Evolutionary conservation across 2,329 filamentous ascomycete genomes (phyloP), one percentile per base, ranked within the genome.

Genomic region (Aspergillus neoniger): DNA sequence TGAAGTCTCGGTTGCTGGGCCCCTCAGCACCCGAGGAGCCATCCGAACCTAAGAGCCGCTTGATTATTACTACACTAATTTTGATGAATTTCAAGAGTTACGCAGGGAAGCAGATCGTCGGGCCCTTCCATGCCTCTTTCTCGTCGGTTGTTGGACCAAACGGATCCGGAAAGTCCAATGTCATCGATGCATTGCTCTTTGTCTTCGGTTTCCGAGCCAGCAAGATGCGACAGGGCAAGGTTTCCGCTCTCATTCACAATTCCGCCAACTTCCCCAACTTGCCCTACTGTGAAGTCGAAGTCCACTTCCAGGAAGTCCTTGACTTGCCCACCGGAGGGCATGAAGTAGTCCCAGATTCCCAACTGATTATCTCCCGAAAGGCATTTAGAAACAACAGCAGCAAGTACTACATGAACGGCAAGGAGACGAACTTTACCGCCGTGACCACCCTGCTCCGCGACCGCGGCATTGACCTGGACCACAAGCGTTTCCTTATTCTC

Each of bases 21-120:
- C 81, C 87, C 25, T 78, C 82, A 5, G 84, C 85, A 0, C 79
- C 87, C n/a, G 86, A 91, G 47, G 91, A 96, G 74, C 87, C 91
- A 25, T 86, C 85, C 0, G 88, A 85, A 0, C 91, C 92, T 1
- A 96, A 93, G 74, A 82, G 92, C 55, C 90, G 95, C 56, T 93
- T 95, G 65, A 94, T 98, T 57, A 94, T 99, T 66, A 95, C 91
- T 17, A 92, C 96, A 73, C 82, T 99, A 52, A 88, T 96, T 61
- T 83, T 99, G 68, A 96, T 87, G 66, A 99, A 99, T 77, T 99
- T 99, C 86, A 99, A 99, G 81, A 98, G 94, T 80, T 99, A 99
- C 75, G 95, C 95, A 15, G 95, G 95, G 4, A 84, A 91, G 63
- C 95, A 99, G 76, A 90, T 96, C 78, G 95, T 99, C 61, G 95